Base-by-base conservation (phyloP, 768 basidiomycete species). In the Kwoniella sp. region DNA sequence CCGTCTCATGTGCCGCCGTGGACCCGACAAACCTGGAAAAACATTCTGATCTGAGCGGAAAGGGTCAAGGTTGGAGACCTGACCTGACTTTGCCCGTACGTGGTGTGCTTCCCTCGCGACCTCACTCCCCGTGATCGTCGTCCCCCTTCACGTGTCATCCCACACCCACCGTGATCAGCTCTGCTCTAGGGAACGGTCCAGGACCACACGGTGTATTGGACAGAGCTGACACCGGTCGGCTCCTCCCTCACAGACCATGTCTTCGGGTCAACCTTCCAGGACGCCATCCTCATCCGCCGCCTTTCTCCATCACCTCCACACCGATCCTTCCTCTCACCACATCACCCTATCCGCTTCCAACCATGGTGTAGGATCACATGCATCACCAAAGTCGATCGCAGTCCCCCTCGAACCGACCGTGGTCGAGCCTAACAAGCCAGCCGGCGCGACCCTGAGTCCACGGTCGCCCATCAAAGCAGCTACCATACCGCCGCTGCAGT, bases 261-360 rank as follows among this genome's bases (percentile, higher is more conserved):
- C 19, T 20, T 22, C 19, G 23, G 37, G 37, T 20, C 37, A 38
- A 38, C 37, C 37, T 31, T 27, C 48, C 17, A 14, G 37, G 37
- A 32, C 46, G 9, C 37, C 50, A 5, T 39, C 52, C 31, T 54
- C 52, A 6, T 66, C 69, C 32, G 67, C 68, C 17, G 67, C 67
- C 3, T 65, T 73, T 17, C 67, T 71, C 8, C 64, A 68, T 41
- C 70, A 70, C 34, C 66, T 73, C 0, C 71, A 73, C 39, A 69
- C 65, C 39, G 65, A 68, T 45, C 71, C 71, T 27, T 49, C 59
- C 8, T 65, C 67, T 9, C 69, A 71, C 46, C 71, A 73, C 52
- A 64, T 73, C 39, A 67, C 65, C 1, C 50, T 73, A 5, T 62
- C 67, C 43, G 22, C 33, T 56, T 15, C 26, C 53, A 19, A 47